These are phyloP conservation scores for Symbiodinium pilosum DNA, from an alignment of 73 alveolate genomes.

Conservation along the genomic window DNA sequence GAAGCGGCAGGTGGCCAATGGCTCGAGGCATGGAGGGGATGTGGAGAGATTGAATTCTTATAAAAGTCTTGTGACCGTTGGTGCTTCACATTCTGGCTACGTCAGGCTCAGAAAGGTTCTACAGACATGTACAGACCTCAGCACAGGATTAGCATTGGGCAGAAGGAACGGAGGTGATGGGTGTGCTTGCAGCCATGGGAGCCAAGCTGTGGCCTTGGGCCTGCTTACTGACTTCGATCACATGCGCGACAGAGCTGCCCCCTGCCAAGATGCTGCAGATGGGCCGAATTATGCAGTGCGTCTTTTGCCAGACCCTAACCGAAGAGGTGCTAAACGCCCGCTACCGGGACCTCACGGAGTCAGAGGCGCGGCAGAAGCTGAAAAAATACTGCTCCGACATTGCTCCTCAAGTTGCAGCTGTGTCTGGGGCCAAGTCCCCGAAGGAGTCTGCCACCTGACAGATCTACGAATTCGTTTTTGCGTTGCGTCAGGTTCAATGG, in stretches of 20 bases:
- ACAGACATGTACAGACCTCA: too few relatives aligned
- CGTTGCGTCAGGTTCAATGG: too few relatives aligned
- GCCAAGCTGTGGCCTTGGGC: not conserved
- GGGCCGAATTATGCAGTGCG: slow-evolving; percentile 6
- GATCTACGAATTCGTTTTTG: too few relatives aligned
- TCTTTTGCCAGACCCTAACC: not conserved
- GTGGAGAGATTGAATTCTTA: too few relatives aligned
- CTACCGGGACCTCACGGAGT: not conserved
- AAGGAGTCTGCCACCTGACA: not conserved
- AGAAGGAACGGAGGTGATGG: too few relatives aligned
- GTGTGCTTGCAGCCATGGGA: not conserved
- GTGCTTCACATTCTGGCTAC: too few relatives aligned
- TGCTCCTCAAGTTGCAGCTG: not conserved
- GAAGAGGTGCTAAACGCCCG: not conserved
- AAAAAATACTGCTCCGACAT: not conserved
- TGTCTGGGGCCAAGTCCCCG: not conserved
- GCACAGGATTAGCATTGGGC: too few relatives aligned
- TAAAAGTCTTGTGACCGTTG: too few relatives aligned
- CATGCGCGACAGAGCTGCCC: not conserved
- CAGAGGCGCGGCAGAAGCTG: not conserved
- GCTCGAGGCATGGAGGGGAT: slow-evolving; percentile 42
- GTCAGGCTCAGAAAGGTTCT: too few relatives aligned
- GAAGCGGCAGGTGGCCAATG: slow-evolving; percentile 76
- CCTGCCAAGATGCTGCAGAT: not conserved
- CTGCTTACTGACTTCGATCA: not conserved